Conservation (phyloP, 2,329 filamentous ascomycete genomes). For the Drechslerella dactyloides region DNA sequence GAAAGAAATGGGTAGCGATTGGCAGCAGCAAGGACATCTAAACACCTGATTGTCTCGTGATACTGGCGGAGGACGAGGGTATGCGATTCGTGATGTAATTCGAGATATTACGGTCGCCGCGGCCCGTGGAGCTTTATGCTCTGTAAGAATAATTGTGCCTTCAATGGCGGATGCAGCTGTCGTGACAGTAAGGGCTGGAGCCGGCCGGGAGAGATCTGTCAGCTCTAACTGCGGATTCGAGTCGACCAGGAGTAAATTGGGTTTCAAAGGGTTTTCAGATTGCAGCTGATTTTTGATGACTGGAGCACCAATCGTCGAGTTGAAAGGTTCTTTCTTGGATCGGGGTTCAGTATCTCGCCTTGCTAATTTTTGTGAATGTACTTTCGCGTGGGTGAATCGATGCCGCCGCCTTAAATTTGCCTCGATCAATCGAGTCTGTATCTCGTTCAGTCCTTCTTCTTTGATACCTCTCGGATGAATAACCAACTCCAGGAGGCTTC, state of each 20-base stretch:
- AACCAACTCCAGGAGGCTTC: neutral
- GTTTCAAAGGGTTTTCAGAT: neutral
- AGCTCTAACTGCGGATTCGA: neutral
- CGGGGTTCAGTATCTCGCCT: neutral
- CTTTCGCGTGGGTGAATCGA: slow-evolving; percentile 7
- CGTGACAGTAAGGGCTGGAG: slow-evolving; percentile 2
- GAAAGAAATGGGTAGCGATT: slow-evolving; percentile 16
- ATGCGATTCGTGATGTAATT: slow-evolving; percentile 6
- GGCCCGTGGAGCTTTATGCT: neutral
- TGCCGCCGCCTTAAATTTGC: slow-evolving; percentile 10
- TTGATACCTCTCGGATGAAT: slow-evolving; percentile 17
- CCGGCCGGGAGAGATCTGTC: neutral
- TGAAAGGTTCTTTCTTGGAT: neutral
- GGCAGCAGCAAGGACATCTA: slow-evolving; percentile 29
- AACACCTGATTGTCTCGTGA: slow-evolving; percentile 4
- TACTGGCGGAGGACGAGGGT: slow-evolving; percentile 21
- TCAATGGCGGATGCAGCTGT: slow-evolving; percentile 37
- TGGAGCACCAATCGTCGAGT: neutral
- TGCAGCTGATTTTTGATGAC: neutral
- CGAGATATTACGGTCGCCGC: slow-evolving; percentile 23
- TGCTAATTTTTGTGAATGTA: neutral
- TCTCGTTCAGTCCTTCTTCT: neutral
- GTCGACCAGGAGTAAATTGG: neutral
- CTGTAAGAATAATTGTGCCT: slow-evolving; percentile 13
- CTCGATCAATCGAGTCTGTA: slow-evolving; percentile 10